These are phyloP conservation scores for Pugionium cornutum DNA, from an alignment of 345 rosid genomes.

Conservation along the genomic window DNA sequence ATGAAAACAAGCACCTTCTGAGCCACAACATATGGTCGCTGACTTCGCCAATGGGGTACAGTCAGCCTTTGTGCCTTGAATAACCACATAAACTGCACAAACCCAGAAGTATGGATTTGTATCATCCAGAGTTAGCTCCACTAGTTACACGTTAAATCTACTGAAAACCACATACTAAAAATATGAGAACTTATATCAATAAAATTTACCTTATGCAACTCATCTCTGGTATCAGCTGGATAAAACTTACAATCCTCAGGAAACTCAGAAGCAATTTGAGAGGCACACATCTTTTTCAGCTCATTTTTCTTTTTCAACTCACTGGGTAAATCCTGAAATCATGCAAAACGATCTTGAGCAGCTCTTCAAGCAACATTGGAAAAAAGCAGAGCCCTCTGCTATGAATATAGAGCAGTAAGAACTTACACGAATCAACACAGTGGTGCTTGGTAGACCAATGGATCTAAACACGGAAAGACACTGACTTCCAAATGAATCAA, in stretches of 20 bases:
- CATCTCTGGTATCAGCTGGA: constrained; percentile 86
- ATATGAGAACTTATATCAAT: neutral
- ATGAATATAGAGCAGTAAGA: neutral
- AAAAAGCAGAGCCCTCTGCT: constrained; percentile 2
- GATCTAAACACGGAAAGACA: constrained; percentile 32
- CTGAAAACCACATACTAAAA: neutral
- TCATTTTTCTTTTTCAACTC: constrained; percentile 67
- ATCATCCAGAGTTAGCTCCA: constrained; percentile 3
- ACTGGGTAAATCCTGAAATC: constrained; percentile 66
- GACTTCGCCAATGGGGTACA: constrained; percentile 85
- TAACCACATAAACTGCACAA: constrained; percentile 75
- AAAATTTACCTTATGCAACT: constrained; percentile 77
- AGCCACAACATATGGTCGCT: constrained; percentile 71
- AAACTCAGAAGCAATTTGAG: constrained; percentile 48
- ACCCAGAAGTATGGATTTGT: constrained; percentile 1
- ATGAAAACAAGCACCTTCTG: constrained; percentile 55
- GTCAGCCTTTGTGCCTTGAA: constrained; percentile 88
- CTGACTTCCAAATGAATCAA: constrained; percentile 80
- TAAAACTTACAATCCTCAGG: constrained; percentile 86
- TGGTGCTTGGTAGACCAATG: too few relatives aligned
- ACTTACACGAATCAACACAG: too few relatives aligned
- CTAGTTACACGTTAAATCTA: neutral
- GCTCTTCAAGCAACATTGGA: neutral
- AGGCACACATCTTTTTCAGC: constrained; percentile 52
- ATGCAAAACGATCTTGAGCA: constrained; percentile 18